These are phyloP conservation scores for Elaeagnus macrophylla DNA, from an alignment of 306 rosid species.

Conservation along the genomic window DNA sequence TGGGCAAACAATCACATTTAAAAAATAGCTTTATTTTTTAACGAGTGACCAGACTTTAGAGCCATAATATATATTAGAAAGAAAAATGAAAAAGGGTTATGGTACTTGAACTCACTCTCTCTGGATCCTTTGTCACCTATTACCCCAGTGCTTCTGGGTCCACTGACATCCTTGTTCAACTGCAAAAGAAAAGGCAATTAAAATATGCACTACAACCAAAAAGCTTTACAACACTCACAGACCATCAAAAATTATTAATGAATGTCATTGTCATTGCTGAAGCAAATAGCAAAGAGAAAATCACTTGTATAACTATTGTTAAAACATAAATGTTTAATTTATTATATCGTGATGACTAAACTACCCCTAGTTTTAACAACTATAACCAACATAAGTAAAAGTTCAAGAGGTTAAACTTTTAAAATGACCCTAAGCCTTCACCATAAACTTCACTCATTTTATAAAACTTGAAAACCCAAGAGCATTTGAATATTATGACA, in stretches of 20 bases:
- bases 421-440: no score
- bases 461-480: no score
- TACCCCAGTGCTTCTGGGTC: slow-evolving; percentile 47
- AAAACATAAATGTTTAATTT: no score
- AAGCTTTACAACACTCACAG: background rate
- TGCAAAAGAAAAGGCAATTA: slow-evolving; percentile 29
- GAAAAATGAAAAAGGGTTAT: background rate
- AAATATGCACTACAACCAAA: slow-evolving; percentile 3
- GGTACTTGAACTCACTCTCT: slow-evolving; percentile 58
- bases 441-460: no score
- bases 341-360: background rate
- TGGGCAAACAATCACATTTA: no score
- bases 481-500: no score
- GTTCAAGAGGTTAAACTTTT: no score
- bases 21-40: no score
- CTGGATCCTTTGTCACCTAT: slow-evolving; percentile 61
- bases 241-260: background rate
- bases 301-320: background rate
- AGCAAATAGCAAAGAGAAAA: background rate
- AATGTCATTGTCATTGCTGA: background rate
- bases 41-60: background rate
- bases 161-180: slow-evolving; percentile 49
- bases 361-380: no score
- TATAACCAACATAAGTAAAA: no score
- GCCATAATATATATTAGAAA: background rate